A percentile compares a stretch with the other conserved stretches of the same genome.
Evolutionary conservation across 257 asterid species (phyloP).

Genomic region (Solanum medicagineum): DNA sequence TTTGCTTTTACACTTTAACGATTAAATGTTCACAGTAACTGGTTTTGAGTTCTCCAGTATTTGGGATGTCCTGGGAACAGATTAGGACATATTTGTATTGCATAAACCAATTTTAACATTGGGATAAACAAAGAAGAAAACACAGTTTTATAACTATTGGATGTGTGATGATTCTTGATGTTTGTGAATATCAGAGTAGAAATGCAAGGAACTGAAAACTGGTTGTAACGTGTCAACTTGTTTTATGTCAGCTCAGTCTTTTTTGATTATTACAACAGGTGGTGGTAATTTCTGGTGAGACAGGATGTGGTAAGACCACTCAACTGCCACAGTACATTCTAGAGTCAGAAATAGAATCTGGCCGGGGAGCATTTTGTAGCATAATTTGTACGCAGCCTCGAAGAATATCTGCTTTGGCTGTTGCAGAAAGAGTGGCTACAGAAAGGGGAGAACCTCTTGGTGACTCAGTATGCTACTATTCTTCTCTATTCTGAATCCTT

Average conservation of each 20-base stretch:
- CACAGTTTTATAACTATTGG: neutral
- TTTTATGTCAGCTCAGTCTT: neutral
- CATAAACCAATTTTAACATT: neutral
- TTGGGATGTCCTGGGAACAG: neutral
- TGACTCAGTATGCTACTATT: conserved; percentile 66
- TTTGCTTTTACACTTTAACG: neutral
- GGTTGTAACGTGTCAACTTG: neutral
- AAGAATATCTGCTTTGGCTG: conserved; percentile 93
- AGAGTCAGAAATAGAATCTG: conserved; percentile 96
- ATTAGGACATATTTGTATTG: neutral
- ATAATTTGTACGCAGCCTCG: conserved; percentile 98
- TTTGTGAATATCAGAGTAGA: neutral
- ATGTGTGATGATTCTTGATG: neutral
- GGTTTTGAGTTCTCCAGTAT: neutral
- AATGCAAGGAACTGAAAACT: neutral
- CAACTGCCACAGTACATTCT: conserved; percentile 94
- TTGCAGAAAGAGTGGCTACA: conserved; percentile 89
- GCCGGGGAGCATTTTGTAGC: conserved; percentile 97
- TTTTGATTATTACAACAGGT: conserved; percentile 38
- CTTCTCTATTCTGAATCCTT: conserved; percentile 5
- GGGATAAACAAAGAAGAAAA: neutral
- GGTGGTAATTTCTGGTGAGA: conserved; percentile 94
- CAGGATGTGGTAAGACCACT: conserved; percentile 99
- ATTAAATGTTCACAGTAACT: neutral
- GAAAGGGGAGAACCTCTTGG: conserved; percentile 99